These are phyloP conservation scores for Saccharomycopsis sp. DNA, from an alignment of 805 yeast genomes.

Conservation along the genomic window DNA sequence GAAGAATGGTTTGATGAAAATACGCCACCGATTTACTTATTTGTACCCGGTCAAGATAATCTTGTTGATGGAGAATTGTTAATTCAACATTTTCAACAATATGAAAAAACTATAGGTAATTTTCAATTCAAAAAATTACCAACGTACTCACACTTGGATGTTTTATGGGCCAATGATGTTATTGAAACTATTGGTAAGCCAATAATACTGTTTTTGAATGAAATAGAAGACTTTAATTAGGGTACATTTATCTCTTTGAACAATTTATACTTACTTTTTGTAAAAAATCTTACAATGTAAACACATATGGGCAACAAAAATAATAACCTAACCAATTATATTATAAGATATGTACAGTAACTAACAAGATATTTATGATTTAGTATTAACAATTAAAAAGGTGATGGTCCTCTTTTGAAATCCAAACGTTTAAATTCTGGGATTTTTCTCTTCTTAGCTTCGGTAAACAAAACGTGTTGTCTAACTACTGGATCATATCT, in stretches of 20 bases:
- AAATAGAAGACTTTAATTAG: no score
- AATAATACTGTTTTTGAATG: no score
- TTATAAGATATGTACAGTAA: not conserved
- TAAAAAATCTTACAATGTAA: no score
- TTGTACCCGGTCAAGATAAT: slow-evolving; percentile 63
- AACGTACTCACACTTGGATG: slow-evolving; percentile 79
- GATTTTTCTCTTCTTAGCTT: slow-evolving; percentile 77
- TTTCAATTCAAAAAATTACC: slow-evolving; percentile 36
- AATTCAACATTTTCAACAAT: slow-evolving; percentile 47
- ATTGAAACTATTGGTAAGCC: slow-evolving; percentile 58
- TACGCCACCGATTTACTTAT: slow-evolving; percentile 48
- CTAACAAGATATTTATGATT: no score
- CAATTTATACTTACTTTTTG: no score
- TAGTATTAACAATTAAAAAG: no score
- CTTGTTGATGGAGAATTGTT: slow-evolving; percentile 70
- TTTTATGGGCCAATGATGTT: slow-evolving; percentile 82
- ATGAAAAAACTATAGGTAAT: slow-evolving; percentile 36
- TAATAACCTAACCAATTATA: no score
- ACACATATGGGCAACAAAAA: no score
- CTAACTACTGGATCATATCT: slow-evolving; percentile 79
- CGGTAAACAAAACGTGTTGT: slow-evolving; percentile 86
- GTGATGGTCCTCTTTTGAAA: slow-evolving; percentile 31
- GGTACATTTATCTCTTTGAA: no score
- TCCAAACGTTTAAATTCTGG: slow-evolving; percentile 41
- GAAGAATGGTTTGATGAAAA: slow-evolving; percentile 42